Conservation (phyloP, 208 protist species). For the Phytomonas sp. region DNA sequence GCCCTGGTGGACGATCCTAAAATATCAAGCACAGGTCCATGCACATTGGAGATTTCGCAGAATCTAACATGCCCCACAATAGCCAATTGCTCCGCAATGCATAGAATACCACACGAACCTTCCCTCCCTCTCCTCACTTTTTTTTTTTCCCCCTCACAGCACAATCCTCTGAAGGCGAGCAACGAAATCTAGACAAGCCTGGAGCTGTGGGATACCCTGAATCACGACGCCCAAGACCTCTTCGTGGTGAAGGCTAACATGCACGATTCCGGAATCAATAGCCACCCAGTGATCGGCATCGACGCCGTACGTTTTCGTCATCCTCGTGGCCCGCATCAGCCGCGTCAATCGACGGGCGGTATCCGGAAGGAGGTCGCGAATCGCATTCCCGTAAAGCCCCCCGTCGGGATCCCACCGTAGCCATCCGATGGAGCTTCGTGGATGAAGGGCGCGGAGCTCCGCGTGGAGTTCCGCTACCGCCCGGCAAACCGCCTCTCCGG, state of each 20-base stretch:
- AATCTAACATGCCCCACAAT: not conserved
- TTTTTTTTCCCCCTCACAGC: not conserved
- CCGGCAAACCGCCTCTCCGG: not conserved
- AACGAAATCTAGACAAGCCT: not conserved
- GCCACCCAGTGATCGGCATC: not conserved
- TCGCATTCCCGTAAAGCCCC: not conserved
- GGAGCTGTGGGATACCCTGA: not conserved
- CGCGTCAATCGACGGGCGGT: not conserved
- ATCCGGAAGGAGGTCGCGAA: not conserved
- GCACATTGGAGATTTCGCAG: not conserved
- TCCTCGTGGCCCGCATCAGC: not conserved
- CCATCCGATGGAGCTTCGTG: not conserved
- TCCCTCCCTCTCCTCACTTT: too few relatives aligned
- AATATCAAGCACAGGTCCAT: not conserved
- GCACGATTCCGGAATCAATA: not conserved
- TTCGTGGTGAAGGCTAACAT: not conserved
- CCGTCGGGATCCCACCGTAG: not conserved
- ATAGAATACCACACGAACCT: not conserved
- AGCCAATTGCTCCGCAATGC: not conserved
- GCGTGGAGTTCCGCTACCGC: not conserved
- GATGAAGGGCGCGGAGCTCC: not conserved
- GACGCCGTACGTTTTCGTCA: too few relatives aligned
- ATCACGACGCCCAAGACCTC: not conserved
- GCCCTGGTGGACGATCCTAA: not conserved
- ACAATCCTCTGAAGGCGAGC: not conserved